A percentile compares a stretch with the other conserved stretches of the same genome.
phyloP scores from a whole-genome alignment of 2,329 filamentous ascomycete genomes.

The Didymosphaeria variabile region DNA sequence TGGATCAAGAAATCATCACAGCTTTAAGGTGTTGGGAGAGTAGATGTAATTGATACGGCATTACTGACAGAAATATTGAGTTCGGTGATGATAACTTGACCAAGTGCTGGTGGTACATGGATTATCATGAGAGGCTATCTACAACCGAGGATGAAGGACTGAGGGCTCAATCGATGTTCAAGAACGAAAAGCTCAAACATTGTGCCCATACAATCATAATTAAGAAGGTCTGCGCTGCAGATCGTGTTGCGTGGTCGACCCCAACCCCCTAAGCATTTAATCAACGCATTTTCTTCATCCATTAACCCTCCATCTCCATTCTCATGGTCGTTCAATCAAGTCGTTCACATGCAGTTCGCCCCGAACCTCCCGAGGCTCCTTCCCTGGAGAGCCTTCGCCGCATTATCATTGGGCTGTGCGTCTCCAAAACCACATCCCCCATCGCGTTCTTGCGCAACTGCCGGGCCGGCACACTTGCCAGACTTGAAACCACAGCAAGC shows the following conservation, averaged over 20 bases:
- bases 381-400: slow-evolving; percentile 37
- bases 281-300: neutral
- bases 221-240: neutral
- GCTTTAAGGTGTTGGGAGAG: no score
- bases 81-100: no score
- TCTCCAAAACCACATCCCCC: slow-evolving; percentile 50
- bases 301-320: neutral
- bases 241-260: neutral
- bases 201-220: neutral
- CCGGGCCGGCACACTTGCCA: slow-evolving; percentile 40
- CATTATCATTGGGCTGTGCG: slow-evolving; percentile 44
- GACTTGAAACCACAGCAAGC: no score
- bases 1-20: no score
- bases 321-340: no score
- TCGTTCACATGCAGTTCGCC: slow-evolving; percentile 29
- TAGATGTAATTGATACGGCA: no score
- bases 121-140: no score
- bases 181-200: neutral
- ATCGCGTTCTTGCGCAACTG: slow-evolving; percentile 47
- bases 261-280: neutral
- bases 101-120: no score
- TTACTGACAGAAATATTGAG: no score
- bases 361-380: slow-evolving; percentile 32
- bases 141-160: no score
- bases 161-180: no score